A percentile compares a stretch with the other conserved stretches of the same genome.
phyloP scores from a whole-genome alignment of 2,329 filamentous ascomycete genomes.

The Exophiala dermatitidis region DNA sequence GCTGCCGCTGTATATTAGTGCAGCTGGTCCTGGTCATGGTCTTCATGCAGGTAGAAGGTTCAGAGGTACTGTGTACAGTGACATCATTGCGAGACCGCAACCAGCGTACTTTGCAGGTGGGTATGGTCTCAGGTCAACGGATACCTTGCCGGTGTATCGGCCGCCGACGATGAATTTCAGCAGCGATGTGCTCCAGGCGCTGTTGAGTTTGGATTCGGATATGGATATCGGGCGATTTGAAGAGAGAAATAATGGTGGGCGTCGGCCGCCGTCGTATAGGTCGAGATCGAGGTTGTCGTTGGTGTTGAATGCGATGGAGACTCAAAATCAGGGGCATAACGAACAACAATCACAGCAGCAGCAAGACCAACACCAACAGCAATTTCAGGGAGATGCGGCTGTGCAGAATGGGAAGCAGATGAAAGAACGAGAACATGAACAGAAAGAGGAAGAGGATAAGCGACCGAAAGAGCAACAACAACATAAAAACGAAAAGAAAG shows the following conservation, averaged over 20 bases:
- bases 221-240: neutral
- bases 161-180: conserved; percentile 8
- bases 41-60: too few relatives aligned
- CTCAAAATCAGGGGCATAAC: neutral
- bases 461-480: neutral
- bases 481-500: neutral
- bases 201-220: conserved; percentile 1
- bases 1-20: too few relatives aligned
- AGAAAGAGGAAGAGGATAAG: too few relatives aligned
- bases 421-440: too few relatives aligned
- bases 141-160: conserved; percentile 5
- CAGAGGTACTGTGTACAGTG: too few relatives aligned
- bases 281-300: conserved; percentile 10
- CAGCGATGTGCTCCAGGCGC: conserved; percentile 7
- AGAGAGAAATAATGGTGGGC: too few relatives aligned
- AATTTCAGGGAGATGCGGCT: too few relatives aligned
- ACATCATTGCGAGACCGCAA: neutral
- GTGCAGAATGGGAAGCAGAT: too few relatives aligned
- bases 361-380: neutral
- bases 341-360: neutral
- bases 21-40: too few relatives aligned
- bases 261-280: conserved; percentile 10
- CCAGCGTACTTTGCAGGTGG: conserved; percentile 6
- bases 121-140: neutral
- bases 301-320: neutral